Conservation (phyloP, 2,329 filamentous ascomycete genomes). For the Diaporthe longicolla region DNA sequence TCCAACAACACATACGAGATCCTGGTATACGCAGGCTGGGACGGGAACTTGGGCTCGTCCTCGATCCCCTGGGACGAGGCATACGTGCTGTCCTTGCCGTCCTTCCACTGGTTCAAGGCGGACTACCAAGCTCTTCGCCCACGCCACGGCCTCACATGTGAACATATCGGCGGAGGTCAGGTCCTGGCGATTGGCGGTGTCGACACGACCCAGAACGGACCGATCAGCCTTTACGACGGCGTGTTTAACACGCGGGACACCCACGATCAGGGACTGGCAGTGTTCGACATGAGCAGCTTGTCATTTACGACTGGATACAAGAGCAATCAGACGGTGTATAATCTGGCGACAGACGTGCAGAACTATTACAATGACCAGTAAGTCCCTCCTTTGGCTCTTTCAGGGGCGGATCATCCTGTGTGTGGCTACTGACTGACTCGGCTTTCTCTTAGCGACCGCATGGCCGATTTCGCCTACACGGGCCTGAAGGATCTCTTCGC, state of each 20-base stretch:
- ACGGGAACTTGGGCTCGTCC: slow-evolving; percentile 38
- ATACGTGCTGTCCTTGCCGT: slow-evolving; percentile 46
- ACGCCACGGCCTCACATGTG: slow-evolving; percentile 45
- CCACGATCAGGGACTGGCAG: slow-evolving; percentile 43
- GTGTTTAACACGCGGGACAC: slow-evolving; percentile 44
- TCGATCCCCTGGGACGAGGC: slow-evolving; percentile 44
- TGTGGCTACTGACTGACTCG: not conserved
- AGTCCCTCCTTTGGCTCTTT: not conserved
- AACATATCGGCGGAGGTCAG: slow-evolving; percentile 53
- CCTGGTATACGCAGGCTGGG: slow-evolving; percentile 46
- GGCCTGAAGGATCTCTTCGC: slow-evolving; percentile 16
- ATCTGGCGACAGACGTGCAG: not conserved
- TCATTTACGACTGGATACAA: slow-evolving; percentile 38
- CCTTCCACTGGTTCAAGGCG: slow-evolving; percentile 46
- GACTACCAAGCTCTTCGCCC: slow-evolving; percentile 43
- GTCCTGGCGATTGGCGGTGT: slow-evolving; percentile 56
- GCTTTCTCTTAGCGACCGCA: slow-evolving; percentile 3
- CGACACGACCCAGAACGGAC: slow-evolving; percentile 41
- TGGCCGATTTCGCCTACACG: slow-evolving; percentile 25
- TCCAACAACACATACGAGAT: slow-evolving; percentile 46
- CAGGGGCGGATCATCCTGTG: too few relatives aligned
- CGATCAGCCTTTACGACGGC: slow-evolving; percentile 28
- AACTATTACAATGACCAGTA: slow-evolving; percentile 11
- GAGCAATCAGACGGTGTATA: slow-evolving; percentile 32
- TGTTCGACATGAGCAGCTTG: slow-evolving; percentile 46